These are phyloP conservation scores for Zymoseptoria crescenta DNA, from an alignment of 2,329 filamentous ascomycete species.

Conservation along the genomic window DNA sequence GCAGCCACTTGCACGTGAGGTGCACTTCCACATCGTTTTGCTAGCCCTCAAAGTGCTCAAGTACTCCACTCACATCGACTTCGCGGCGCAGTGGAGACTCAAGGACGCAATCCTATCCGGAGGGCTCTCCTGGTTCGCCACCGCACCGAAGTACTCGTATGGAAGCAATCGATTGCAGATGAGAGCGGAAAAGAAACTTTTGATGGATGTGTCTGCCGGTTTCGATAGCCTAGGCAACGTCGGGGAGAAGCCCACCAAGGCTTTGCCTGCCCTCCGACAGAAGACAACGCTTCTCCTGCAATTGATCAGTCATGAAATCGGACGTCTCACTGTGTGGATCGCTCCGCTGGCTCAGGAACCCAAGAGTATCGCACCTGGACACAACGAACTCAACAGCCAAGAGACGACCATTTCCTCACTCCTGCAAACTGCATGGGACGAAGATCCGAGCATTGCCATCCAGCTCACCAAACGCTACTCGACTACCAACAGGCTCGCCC, in stretches of 20 bases:
- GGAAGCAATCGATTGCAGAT: slow-evolving; percentile 88
- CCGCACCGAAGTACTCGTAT: slow-evolving; percentile 82
- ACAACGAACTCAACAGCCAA: slow-evolving; percentile 36
- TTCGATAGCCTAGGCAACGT: slow-evolving; percentile 58
- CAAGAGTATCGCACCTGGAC: slow-evolving; percentile 13
- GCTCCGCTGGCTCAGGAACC: slow-evolving; percentile 64
- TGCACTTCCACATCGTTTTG: slow-evolving; percentile 81
- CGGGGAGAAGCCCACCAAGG: slow-evolving; percentile 40
- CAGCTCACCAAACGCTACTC: slow-evolving; percentile 70
- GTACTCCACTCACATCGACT: slow-evolving; percentile 56
- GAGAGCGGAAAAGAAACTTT: slow-evolving; percentile 80
- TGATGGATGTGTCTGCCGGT: slow-evolving; percentile 64
- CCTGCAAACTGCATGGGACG: slow-evolving; percentile 76
- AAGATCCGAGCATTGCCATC: slow-evolving; percentile 79
- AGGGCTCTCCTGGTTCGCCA: slow-evolving; percentile 79
- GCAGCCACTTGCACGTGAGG: slow-evolving; percentile 82
- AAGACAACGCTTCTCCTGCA: slow-evolving; percentile 80
- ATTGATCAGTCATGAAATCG: slow-evolving; percentile 76
- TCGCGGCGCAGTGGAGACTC: slow-evolving; percentile 66
- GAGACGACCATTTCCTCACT: slow-evolving; percentile 39
- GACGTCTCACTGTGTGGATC: slow-evolving; percentile 80
- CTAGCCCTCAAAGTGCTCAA: slow-evolving; percentile 73
- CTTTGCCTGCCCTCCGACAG: slow-evolving; percentile 58
- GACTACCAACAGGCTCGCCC: slow-evolving; percentile 61
- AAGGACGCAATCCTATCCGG: slow-evolving; percentile 86